Base-by-base conservation (phyloP, 2,329 filamentous ascomycete genomes). In the Pseudogymnoascus sp. region DNA sequence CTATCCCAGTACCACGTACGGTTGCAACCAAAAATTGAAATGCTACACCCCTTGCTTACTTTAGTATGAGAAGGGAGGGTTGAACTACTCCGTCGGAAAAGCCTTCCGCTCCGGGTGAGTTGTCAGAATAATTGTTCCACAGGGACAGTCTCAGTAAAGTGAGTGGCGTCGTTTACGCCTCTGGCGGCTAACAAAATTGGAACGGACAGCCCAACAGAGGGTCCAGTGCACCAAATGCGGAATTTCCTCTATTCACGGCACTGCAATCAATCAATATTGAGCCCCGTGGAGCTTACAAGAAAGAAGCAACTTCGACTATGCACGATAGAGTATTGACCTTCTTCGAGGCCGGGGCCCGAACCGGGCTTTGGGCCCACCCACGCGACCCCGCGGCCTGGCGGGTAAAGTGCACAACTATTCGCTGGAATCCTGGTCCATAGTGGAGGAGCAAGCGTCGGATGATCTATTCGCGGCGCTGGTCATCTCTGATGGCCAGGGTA, bases 301-400 rank as follows among this genome's bases (percentile, higher is more conserved):
- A 55, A 55, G 45, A 55, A 33, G 45, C 45, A 55, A 55, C 33
- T 28, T 28, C 8, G 8, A 55, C 45, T 18, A 55, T 55, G 28
- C 45, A 55, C 45, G 45, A 55, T 55, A 55, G 45, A 55, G 45
- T 55, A 55, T 55, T 55, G 45, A 55, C 45, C 45, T 18, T 55
- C 28, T 33, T 55, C n/a, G 25, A 6, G 28, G 45, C 45, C 28
- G 5, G 45, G 45, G 25, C 45, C 9, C 16, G 28, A 55, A 55
- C 45, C 45, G 45, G 45, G 45, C 25, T 55, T 33, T 33, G 25
- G 28, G n/a, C 45, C 45, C 25, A 55, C 28, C 45, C 45, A 55
- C 25, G 45, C 45, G 25, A 55, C 45, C n/a, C 28, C 28, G 45
- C 45, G 45, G 25, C 45, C 45, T 55, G 45, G 45, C 45, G 45